Percentiles rank a stretch among this genome's conserved stretches.
Conservation (phyloP, 768 basidiomycete genomes). For the Pisolithus microcarpus region DNA sequence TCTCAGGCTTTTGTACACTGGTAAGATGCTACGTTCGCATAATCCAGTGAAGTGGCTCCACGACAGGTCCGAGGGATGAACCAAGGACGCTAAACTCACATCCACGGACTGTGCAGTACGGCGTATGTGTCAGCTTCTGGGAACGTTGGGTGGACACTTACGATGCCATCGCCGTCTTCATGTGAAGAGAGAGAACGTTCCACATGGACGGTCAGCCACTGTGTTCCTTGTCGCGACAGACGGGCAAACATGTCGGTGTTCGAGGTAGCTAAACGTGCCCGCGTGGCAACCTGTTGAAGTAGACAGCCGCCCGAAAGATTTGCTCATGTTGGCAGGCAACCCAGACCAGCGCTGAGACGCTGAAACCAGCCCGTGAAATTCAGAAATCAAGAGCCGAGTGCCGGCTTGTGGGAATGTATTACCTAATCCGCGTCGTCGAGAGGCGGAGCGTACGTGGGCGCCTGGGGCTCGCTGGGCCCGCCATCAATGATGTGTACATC, state of each 20-base stretch:
- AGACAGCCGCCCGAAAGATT: no score
- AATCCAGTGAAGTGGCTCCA: conserved; percentile 24
- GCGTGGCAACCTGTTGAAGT: no score
- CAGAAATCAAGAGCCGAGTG: no score
- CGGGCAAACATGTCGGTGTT: conserved; percentile 6
- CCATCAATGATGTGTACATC: no score
- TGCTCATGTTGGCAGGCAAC: no score
- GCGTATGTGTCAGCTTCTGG: neutral
- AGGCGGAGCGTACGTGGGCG: no score
- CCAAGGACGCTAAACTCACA: conserved; percentile 5
- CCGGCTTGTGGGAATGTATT: no score
- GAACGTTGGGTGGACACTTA: conserved; percentile 1
- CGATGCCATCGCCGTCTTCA: conserved; percentile 6
- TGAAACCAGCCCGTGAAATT: no score
- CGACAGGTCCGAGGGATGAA: conserved; percentile 9
- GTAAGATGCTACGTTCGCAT: conserved; percentile 25
- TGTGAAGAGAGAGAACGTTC: conserved; percentile 2
- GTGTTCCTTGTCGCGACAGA: conserved; percentile 5
- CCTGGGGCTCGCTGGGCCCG: no score
- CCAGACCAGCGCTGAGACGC: no score
- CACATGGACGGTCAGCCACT: conserved; percentile 9
- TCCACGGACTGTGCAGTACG: conserved; percentile 8
- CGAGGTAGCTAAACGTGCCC: neutral
- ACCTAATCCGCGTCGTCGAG: no score
- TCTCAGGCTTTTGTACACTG: conserved; percentile 31